Base-by-base conservation (phyloP, 352 stramenopile genomes). In the Blastocystis sp. region DNA sequence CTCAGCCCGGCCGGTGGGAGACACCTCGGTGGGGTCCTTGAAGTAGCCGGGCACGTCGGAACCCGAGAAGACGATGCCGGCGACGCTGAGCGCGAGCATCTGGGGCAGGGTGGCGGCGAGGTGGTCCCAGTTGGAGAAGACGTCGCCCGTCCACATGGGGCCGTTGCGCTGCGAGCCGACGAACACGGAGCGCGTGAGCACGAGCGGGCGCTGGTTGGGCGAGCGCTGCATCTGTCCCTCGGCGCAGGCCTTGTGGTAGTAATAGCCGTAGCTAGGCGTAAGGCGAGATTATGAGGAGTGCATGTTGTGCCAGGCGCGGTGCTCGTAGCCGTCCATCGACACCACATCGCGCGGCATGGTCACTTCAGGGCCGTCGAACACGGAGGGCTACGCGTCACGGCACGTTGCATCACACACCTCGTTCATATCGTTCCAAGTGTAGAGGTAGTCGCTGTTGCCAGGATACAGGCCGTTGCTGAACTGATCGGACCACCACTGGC, bases 341-440 rank as follows among this genome's bases (percentile, higher is more conserved):
- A 92, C 89, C 54, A 93, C 92, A 89, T 97, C 94, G 90, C 98
- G 98, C 89, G 93, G 92, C 95, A 98, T 98, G 0, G 94, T 96
- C n/a, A 99, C 97, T 91, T 99, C 97, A 0, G 97, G 97, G 19
- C 97, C 96, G 88, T 99, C 99, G 89, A 99, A 99, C 21, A 99
- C 97, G 42, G 92, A 97, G 21, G 96, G 96, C 92, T 87, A 87
- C 45, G 24, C 11, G 38, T 28, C 6, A 62, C 19, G 0, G 1
- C 57, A 21, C 21, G 28, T 3, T 10, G 3, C 34, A 14, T 28
- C 45, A 6, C 42, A 11, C 24, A 87, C 77, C 65, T 99, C 97
- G 91, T 99, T 99, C 97, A 99, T 99, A 92, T 99, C 97, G 91
- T 99, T 99, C 97, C 97, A 99, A 7, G 94, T 99, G 91, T 95